Evolutionary conservation across 129 eudicot species (phyloP), one percentile per base, ranked within the genome.

Genomic region (Helianthus annuus): DNA sequence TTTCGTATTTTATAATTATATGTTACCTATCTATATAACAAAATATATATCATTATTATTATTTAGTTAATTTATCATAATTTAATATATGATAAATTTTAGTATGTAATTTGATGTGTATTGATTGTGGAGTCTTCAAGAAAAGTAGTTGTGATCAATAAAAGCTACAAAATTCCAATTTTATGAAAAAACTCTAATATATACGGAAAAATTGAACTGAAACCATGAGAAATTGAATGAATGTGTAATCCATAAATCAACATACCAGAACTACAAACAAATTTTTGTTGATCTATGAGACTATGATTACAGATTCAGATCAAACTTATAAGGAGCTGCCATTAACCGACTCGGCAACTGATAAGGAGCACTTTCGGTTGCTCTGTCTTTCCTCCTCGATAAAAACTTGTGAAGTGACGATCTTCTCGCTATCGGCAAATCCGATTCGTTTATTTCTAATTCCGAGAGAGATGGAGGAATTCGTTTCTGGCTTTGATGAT

Each of bases 361-460:
- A 53, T 83, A 83, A 27, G 86, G 86, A 32, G 75, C 83, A 65
- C 78, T 70, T 36, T 46, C 86, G n/a, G 16, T 42, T 22, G 81
- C 80, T 75, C 90, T 83, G 29, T 85, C 91, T 73, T 85, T 85
- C 53, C 96, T 81, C 89, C 81, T 88, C 61, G 72, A 88, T 38
- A 88, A 82, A 53, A 88, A 88, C 27, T 87, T 80, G 64, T 85
- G 83, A 48, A 88, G 86, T 1, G 96, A 88, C 1, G 85, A 78
- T 57, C 96, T 70, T 74, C 91, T 76, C 7, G 84, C 96, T 42
- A 88, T 83, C 8, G 91, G 95, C 78, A 88, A 38, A 76, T 88
- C 91, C 70, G 52, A 64, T 13, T 19, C 66, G 66, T 29, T 60
- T 3, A 6, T 9, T 17, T 55, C 22, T 12, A 66, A 17, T 11